phyloP scores from a whole-genome alignment of 768 basidiomycete genomes.

The Tephrocybe sp. region DNA sequence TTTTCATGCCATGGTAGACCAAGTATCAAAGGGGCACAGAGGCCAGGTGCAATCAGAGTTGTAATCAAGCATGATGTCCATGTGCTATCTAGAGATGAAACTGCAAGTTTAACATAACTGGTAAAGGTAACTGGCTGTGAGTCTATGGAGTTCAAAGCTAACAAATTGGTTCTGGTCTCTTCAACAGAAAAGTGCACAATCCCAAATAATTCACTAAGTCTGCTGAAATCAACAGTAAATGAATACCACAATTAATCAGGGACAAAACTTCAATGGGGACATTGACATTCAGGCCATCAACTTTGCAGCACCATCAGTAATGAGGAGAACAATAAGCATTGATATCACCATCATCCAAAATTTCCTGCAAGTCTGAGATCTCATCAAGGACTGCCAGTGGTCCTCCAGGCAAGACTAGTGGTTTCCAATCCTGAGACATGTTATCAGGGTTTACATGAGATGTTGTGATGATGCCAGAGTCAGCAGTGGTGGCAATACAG shows the following conservation, averaged over 20 bases:
- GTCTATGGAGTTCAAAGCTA: neutral
- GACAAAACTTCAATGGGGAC: neutral
- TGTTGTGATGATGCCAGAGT: too few species aligned
- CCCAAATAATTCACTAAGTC: constrained; percentile 18
- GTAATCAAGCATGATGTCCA: neutral
- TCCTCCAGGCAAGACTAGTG: too few species aligned
- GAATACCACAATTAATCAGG: constrained; percentile 29
- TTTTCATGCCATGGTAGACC: constrained; percentile 26
- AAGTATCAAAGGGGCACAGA: neutral
- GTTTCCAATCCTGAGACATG: too few species aligned
- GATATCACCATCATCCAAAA: neutral
- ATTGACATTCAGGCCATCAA: neutral
- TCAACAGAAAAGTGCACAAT: neutral
- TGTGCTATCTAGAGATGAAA: neutral
- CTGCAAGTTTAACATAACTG: neutral
- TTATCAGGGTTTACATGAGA: too few species aligned
- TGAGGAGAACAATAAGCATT: neutral
- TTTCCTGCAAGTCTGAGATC: too few species aligned
- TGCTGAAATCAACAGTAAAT: constrained; percentile 30
- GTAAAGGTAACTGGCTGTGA: neutral
- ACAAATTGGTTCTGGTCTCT: neutral
- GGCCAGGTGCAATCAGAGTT: neutral
- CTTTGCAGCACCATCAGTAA: neutral
- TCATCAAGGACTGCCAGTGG: too few species aligned
- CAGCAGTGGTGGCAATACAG: too few species aligned